Conservation (phyloP, 2,329 filamentous ascomycete species). For the Alternaria angustiovoidea region DNA sequence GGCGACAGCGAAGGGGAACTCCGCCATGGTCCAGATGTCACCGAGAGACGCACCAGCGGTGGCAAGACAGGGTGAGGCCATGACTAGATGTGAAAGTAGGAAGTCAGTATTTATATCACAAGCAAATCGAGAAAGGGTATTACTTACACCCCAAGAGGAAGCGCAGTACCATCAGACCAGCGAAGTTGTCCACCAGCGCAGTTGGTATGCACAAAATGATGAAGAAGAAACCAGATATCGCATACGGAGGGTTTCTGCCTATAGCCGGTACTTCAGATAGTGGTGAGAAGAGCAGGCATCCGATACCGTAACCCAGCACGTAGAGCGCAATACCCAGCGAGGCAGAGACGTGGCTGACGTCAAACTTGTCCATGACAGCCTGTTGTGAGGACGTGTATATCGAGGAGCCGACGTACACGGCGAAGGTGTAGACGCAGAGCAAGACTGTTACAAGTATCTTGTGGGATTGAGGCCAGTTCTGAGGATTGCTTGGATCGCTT, state of each 20-base stretch:
- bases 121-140: not conserved
- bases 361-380: constrained; percentile 61
- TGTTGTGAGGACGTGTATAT: constrained; percentile 57
- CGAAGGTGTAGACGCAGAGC: constrained; percentile 65
- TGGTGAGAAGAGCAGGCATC: constrained; percentile 71
- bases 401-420: constrained; percentile 61
- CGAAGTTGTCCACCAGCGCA: constrained; percentile 67
- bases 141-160: constrained; percentile 41
- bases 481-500: constrained; percentile 46
- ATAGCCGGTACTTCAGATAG: constrained; percentile 71
- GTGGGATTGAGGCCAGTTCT: constrained; percentile 46
- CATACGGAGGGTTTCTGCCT: constrained; percentile 72
- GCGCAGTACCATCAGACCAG: constrained; percentile 65
- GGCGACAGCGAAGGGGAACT: constrained; percentile 53
- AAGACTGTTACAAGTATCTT: constrained; percentile 45
- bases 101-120: not conserved
- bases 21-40: constrained; percentile 49
- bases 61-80: constrained; percentile 46
- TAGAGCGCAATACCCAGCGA: constrained; percentile 68
- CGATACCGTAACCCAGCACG: constrained; percentile 67
- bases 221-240: constrained; percentile 72
- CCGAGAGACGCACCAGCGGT: constrained; percentile 46
- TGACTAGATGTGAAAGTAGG: constrained; percentile 17
- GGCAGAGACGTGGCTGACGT: constrained; percentile 60
- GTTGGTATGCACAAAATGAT: constrained; percentile 71